Evolutionary conservation across 441 rosid species (phyloP).

Genomic region (Raphanus hybrid): DNA sequence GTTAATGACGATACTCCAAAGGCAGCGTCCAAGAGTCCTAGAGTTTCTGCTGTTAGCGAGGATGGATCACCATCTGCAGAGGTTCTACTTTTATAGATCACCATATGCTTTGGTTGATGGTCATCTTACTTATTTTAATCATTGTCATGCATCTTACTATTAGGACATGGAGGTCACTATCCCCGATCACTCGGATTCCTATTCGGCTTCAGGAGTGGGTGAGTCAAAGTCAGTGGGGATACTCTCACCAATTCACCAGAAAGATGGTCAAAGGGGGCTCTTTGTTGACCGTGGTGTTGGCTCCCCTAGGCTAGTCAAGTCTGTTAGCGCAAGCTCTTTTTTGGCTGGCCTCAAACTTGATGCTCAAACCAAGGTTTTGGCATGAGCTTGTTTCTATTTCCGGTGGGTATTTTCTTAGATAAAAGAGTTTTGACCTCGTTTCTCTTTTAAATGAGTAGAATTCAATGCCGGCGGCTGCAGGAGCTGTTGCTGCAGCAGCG

Average conservation of each 20-base stretch:
- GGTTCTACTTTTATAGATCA: conserved; percentile 48
- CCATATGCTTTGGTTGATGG: conserved; percentile 6
- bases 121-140: background rate
- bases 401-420: too few species aligned
- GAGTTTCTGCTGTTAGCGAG: conserved; percentile 45
- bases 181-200: conserved; percentile 51
- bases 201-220: conserved; percentile 58
- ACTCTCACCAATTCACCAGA: conserved; percentile 72
- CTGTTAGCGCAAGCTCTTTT: too few species aligned
- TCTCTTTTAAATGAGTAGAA: too few species aligned
- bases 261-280: conserved; percentile 74
- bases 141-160: background rate
- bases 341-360: too few species aligned
- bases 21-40: too few species aligned
- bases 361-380: too few species aligned
- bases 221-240: too few species aligned
- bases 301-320: too few species aligned
- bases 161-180: conserved; percentile 78
- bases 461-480: conserved; percentile 89
- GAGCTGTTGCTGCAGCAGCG: conserved; percentile 99
- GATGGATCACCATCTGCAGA: conserved; percentile 68
- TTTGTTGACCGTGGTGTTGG: too few species aligned
- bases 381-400: too few species aligned
- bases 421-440: too few species aligned
- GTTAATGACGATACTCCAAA: too few species aligned